Base-by-base conservation (phyloP, 2,329 filamentous ascomycete genomes). In the Epichloe amarillans region DNA sequence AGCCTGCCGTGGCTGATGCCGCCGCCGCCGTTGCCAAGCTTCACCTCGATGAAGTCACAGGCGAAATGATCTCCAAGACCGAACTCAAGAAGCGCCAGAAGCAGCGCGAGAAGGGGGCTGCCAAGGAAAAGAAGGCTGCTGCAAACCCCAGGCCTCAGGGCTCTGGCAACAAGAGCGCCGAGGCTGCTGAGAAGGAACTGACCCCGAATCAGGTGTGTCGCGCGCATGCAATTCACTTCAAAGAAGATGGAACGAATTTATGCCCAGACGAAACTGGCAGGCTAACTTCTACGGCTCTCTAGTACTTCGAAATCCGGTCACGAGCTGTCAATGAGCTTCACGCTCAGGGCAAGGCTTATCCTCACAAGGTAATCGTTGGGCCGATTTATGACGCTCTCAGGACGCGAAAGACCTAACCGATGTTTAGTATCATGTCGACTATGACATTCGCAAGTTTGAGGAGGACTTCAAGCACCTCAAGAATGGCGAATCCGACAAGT, bases 61-160 rank as follows among this genome's bases (percentile, higher is more conserved):
- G 93, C 62, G 93, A 98, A 73, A 83, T 71, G 68, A 66, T 85
- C 54, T 90, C 86, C 72, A 90, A 90, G 82, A 80, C 82, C 15
- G 84, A 90, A 72, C 75, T 97, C 68, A 98, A 98, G 88, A 91
- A 88, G 75, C 83, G 91, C 63, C 81, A 90, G 74, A 98, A 98
- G 87, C 78, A 84, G 65, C 84, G 91, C 58, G 81, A 91, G 69
- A 82, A 80, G 69, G 89, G 94, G 54, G 85, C 85, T 59, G 87
- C 89, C 73, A 96, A 95, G 84, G 82, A 82, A 60, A 82, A 88
- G 72, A 91, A 88, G 76, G 86, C 82, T 30, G 86, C 87, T 49
- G 75, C 80, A 47, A 83, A 88, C 68, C 75, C 84, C 75, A 56
- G 82, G 84, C 55, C 88, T 64, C 71, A 19, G 61, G 63, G 53